Percentiles rank a stretch among this genome's conserved stretches.
These are phyloP conservation scores for Mantamonas sphyraenae DNA, from an alignment of 78 protist species.

Conservation along the genomic window DNA sequence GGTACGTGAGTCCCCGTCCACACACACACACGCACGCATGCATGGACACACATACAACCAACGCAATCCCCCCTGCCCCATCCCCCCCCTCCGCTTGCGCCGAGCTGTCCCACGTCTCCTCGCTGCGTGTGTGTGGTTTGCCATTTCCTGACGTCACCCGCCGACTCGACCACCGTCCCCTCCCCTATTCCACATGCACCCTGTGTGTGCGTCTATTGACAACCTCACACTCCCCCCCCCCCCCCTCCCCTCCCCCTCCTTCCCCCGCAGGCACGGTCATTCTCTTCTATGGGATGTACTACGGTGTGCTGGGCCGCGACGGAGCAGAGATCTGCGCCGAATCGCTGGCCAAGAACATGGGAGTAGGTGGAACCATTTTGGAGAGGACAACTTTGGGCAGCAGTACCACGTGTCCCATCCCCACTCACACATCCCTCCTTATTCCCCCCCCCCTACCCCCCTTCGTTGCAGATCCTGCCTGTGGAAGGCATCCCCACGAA, in stretches of 20 bases:
- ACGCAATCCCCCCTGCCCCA: no score
- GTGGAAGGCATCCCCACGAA: not conserved
- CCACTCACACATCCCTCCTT: no score
- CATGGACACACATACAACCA: no score
- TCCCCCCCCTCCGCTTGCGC: not conserved
- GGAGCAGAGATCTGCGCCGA: conserved; percentile 43
- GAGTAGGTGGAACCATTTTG: conserved; percentile 1
- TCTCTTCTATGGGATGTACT: conserved; percentile 51
- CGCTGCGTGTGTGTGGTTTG: not conserved
- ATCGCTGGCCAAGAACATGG: conserved; percentile 17
- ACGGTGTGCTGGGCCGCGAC: conserved; percentile 41
- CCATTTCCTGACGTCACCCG: not conserved
- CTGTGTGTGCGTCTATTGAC: not conserved
- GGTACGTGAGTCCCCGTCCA: no score
- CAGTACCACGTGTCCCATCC: no score
- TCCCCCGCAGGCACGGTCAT: not conserved
- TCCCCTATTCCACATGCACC: not conserved
- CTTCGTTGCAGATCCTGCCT: no score
- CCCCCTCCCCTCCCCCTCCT: not conserved
- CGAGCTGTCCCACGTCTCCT: not conserved
- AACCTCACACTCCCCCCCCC: not conserved
- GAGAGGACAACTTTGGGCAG: no score
- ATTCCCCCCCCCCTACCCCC: no score
- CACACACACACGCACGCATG: no score
- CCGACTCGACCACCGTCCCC: not conserved